Conservation (phyloP, 352 stramenopile genomes). For the Phytophthora pseudosyringae region DNA sequence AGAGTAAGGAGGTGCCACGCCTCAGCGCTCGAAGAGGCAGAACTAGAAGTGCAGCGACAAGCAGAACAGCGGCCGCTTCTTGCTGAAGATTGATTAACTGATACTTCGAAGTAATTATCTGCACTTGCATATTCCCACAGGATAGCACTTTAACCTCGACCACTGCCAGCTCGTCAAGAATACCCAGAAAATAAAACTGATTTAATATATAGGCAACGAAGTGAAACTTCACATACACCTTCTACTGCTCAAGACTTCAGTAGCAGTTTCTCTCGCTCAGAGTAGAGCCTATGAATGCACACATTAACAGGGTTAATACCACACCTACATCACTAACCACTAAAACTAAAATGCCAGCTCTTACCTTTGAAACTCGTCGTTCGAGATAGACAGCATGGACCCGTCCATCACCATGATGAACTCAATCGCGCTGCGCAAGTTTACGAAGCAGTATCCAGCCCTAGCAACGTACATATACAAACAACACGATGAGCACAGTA, state of each 20-base stretch:
- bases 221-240: conserved; percentile 5
- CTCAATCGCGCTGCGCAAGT: conserved; percentile 90
- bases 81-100: conserved; percentile 12
- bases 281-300: conserved; percentile 41
- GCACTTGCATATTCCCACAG: too few relatives aligned
- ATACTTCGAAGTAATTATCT: not conserved
- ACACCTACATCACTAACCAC: too few relatives aligned
- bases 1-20: conserved; percentile 15
- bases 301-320: not conserved
- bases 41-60: conserved; percentile 23
- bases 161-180: too few relatives aligned
- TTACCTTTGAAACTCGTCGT: conserved; percentile 82
- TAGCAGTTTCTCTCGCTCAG: conserved; percentile 43
- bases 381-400: conserved; percentile 83
- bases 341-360: not conserved
- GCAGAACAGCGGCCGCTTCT: conserved; percentile 31
- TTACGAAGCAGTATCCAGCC: conserved; percentile 93
- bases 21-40: conserved; percentile 17
- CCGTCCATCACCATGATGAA: conserved; percentile 90
- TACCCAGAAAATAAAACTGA: conserved; percentile 5
- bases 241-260: conserved; percentile 22
- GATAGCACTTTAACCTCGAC: too few relatives aligned
- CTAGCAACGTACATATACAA: conserved; percentile 36
- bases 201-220: conserved; percentile 27
- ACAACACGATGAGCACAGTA: conserved; percentile 5